These are phyloP conservation scores for Cephaloascus fragrans DNA, from an alignment of 805 yeast genomes.

Conservation along the genomic window DNA sequence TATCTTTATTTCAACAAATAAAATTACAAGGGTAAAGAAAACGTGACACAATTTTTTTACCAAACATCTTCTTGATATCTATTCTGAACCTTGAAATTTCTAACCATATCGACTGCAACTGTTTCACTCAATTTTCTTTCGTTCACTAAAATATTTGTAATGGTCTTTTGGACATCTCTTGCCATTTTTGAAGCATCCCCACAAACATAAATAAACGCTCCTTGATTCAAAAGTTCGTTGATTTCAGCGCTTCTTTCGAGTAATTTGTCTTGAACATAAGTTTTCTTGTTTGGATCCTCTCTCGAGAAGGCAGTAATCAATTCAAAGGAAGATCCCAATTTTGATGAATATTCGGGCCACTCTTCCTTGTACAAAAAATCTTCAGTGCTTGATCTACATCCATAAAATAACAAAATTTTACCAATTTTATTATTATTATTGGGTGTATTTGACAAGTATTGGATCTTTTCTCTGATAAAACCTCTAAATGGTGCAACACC, in stretches of 20 bases:
- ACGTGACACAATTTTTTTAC: too few species aligned
- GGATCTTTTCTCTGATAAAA: slow-evolving; percentile 79
- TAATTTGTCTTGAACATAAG: slow-evolving; percentile 81
- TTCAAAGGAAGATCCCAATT: slow-evolving; percentile 53
- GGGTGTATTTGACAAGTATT: slow-evolving; percentile 27
- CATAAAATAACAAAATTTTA: slow-evolving; percentile 69
- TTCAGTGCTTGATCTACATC: slow-evolving; percentile 70
- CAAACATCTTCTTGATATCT: slow-evolving; percentile 97
- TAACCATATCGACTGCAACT: slow-evolving; percentile 68
- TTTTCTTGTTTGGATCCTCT: slow-evolving; percentile 42
- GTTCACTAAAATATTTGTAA: slow-evolving; percentile 51
- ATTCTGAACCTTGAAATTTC: slow-evolving; percentile 72
- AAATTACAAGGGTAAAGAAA: too few species aligned
- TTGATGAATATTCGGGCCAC: slow-evolving; percentile 69
- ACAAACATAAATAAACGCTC: slow-evolving; percentile 90
- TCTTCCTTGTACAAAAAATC: slow-evolving; percentile 85
- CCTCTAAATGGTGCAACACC: slow-evolving; percentile 99
- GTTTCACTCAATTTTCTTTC: slow-evolving; percentile 55
- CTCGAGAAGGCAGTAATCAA: slow-evolving; percentile 83
- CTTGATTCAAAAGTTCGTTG: slow-evolving; percentile 44
- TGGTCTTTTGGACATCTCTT: slow-evolving; percentile 73
- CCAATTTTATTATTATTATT: slow-evolving; percentile 39
- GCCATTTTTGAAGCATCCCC: slow-evolving; percentile 98
- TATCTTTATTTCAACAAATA: too few species aligned
- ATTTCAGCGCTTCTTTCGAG: slow-evolving; percentile 42